These are phyloP conservation scores for Vanderwaltozyma tropicalis DNA, from an alignment of 805 yeast genomes.

Conservation along the genomic window DNA sequence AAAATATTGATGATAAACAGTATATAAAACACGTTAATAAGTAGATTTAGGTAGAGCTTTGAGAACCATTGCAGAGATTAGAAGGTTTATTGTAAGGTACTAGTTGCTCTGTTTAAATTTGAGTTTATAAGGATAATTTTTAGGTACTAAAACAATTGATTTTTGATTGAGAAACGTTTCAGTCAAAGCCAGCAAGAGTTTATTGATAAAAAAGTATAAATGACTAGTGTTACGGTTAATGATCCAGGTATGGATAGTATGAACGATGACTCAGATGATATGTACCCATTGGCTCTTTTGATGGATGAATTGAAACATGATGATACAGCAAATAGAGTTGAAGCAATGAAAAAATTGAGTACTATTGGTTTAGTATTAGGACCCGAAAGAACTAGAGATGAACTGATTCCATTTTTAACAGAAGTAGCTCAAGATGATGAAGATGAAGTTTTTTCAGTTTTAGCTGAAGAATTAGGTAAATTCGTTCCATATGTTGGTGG, in stretches of 20 bases:
- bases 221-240: not conserved
- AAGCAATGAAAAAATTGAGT: constrained; percentile 87
- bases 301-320: constrained; percentile 97
- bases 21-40: too few species aligned
- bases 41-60: too few species aligned
- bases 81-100: too few species aligned
- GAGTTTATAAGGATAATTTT: too few species aligned
- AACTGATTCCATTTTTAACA: constrained; percentile 80
- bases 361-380: constrained; percentile 94
- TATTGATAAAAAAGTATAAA: not conserved
- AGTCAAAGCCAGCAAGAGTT: too few species aligned
- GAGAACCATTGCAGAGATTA: too few species aligned
- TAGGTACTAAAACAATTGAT: too few species aligned
- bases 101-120: too few species aligned
- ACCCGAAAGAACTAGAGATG: constrained; percentile 81
- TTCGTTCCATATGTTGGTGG: constrained; percentile 92
- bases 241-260: not conserved
- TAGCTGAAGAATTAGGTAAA: constrained; percentile 82
- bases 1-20: too few species aligned
- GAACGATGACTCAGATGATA: constrained; percentile 15
- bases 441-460: constrained; percentile 90
- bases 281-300: constrained; percentile 88
- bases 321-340: constrained; percentile 85
- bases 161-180: too few species aligned
- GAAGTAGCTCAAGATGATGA: constrained; percentile 90